Conservation (phyloP, 2,329 filamentous ascomycete genomes). For the Ascochyta clinopodiicola region DNA sequence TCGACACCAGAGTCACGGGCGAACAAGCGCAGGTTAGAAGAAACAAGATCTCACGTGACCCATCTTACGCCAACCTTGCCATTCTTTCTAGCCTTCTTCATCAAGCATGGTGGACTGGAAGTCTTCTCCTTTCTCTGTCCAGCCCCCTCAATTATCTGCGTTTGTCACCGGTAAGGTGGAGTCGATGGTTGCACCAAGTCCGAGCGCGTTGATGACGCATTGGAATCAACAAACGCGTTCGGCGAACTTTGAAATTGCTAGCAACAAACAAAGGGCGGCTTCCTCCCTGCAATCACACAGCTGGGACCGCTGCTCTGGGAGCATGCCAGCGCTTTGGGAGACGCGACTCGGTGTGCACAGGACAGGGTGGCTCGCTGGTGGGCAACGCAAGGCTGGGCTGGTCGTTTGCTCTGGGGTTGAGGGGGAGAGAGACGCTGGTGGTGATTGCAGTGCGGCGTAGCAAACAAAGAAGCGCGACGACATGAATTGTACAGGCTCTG, state of each 20-base stretch:
- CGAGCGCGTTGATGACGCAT: constrained; percentile 18
- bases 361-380: constrained; percentile 5
- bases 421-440: neutral
- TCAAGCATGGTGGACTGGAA: neutral
- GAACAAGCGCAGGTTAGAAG: neutral
- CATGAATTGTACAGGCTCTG: neutral
- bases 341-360: neutral
- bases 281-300: neutral
- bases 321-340: neutral
- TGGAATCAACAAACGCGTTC: constrained; percentile 20
- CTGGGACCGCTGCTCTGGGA: neutral
- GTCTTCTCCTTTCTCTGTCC: neutral
- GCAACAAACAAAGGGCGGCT: constrained; percentile 15
- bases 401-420: neutral
- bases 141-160: neutral
- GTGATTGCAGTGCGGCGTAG: neutral
- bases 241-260: constrained; percentile 10
- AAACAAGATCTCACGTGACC: constrained; percentile 1
- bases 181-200: constrained; percentile 17
- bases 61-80: neutral
- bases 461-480: constrained; percentile 11
- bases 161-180: neutral
- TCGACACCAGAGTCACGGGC: neutral
- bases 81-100: neutral
- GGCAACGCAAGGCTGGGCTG: constrained; percentile 6